Percentiles rank a stretch among this genome's conserved stretches.
Evolutionary conservation across 129 eudicot species (phyloP).

Genomic region (Arctium minus): DNA sequence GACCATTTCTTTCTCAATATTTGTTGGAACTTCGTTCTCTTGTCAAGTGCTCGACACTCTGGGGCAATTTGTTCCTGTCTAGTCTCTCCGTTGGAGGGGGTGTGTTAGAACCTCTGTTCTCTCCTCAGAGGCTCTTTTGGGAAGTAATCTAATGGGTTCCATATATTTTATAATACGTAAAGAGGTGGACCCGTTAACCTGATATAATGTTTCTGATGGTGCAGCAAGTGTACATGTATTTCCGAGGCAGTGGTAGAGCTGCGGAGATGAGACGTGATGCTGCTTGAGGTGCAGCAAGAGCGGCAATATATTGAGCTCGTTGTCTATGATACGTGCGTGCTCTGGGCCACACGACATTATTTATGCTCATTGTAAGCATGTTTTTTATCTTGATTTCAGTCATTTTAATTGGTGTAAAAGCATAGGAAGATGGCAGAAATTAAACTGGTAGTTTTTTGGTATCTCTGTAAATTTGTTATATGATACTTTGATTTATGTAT

Average conservation of each 20-base stretch:
- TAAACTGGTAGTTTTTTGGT: background rate
- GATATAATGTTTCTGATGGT: slow-evolving; percentile 11
- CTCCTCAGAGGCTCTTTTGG: background rate
- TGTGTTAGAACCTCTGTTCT: too few relatives aligned
- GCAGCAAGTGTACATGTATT: slow-evolving; percentile 99
- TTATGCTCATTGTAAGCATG: background rate
- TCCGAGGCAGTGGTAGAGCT: slow-evolving; percentile 88
- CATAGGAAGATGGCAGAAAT: background rate
- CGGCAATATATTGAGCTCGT: slow-evolving; percentile 34
- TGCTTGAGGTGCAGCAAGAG: slow-evolving; percentile 57
- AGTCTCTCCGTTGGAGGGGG: too few relatives aligned
- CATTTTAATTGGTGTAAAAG: slow-evolving; percentile 1
- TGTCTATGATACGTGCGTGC: background rate
- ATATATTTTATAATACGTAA: background rate
- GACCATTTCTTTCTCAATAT: background rate
- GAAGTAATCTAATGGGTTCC: background rate
- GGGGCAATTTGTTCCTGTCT: too few relatives aligned
- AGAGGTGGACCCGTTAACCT: background rate
- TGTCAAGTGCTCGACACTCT: too few relatives aligned
- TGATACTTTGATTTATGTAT: slow-evolving; percentile 4
- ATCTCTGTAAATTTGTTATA: slow-evolving; percentile 21
- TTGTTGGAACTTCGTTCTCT: background rate
- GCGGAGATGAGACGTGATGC: slow-evolving; percentile 80
- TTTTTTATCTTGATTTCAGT: slow-evolving; percentile 1
- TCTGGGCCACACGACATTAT: background rate